These are phyloP conservation scores for Macrophomina tecta DNA, from an alignment of 2,329 filamentous ascomycete genomes.

Conservation along the genomic window DNA sequence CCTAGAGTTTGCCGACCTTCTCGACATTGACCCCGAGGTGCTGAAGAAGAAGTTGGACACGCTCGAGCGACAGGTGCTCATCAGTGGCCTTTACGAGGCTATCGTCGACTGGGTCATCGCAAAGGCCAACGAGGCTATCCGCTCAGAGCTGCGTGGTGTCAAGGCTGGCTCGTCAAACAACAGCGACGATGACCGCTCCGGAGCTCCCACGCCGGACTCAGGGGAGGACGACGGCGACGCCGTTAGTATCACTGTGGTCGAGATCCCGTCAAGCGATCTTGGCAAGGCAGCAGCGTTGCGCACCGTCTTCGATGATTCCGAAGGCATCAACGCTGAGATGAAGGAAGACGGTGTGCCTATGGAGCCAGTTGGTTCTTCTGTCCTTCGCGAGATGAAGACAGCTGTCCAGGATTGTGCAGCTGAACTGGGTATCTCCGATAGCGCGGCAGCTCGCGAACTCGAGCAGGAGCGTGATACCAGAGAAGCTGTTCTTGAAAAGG, in stretches of 20 bases:
- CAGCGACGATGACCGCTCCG: constrained; percentile 58
- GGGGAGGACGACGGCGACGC: constrained; percentile 78
- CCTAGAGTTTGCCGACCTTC: constrained; percentile 84
- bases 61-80: constrained; percentile 80
- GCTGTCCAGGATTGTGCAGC: constrained; percentile 78
- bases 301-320: constrained; percentile 88
- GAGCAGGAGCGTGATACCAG: constrained; percentile 82
- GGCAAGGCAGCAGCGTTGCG: constrained; percentile 90
- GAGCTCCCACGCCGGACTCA: constrained; percentile 68
- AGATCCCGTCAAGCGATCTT: constrained; percentile 78
- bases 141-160: constrained; percentile 72
- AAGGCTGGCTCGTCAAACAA: constrained; percentile 71
- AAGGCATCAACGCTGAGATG: constrained; percentile 96
- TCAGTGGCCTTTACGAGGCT: constrained; percentile 89
- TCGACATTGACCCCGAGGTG: constrained; percentile 86
- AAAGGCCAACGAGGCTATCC: constrained; percentile 87
- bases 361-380: constrained; percentile 74
- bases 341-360: constrained; percentile 91
- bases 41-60: constrained; percentile 80
- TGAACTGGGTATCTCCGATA: constrained; percentile 77
- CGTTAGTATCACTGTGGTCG: constrained; percentile 86
- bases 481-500: constrained; percentile 83
- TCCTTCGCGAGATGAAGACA: constrained; percentile 84
- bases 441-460: constrained; percentile 71
- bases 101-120: constrained; percentile 92